Evolutionary conservation across 2,329 filamentous ascomycete genomes (phyloP), one percentile per base, ranked within the genome.

Genomic region (Pezicula carpinea): DNA sequence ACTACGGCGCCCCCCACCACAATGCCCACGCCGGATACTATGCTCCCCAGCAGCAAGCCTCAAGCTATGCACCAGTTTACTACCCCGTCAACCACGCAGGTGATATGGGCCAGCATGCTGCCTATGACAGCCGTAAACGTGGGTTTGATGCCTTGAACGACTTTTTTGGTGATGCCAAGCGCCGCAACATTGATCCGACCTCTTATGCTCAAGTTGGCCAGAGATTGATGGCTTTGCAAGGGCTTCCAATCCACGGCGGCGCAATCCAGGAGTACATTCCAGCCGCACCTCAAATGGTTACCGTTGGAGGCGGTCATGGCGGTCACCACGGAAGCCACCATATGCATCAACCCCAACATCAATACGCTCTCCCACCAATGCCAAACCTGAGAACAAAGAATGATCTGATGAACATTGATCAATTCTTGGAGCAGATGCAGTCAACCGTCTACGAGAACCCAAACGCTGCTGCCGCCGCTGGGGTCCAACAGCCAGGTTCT

Each of bases 381-480:
- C 83, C 83, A 40, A 95, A 90, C 60, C 77, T 95, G 47, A 84
- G 92, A 62, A 96, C 91, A 41, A 96, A 97, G 77, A 90, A 83
- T 65, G 93, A 99, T 65, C 76, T 99, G 36, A 74, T 95, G 65
- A 90, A 95, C 65, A 91, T 97, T 61, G 93, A 97, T 66, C 87
- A 90, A 63, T 88, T 97, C 66, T 80, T 99, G 46, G 90, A 96
- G 69, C 89, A 96, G 69, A 92, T 97, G 76, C 91, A 96, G 69
- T 84, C 86, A 54, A 96, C 92, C 39, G 89, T 97, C 41, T 97
- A 97, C 64, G 93, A 97, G 70, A 95, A 85, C 66, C 84, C 90
- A 46, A 88, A 83, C 59, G 85, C 90, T 43, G 85, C 89, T 26
- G 88, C 89, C 2, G 82, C 82, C 11, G 85, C 86, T 36, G 87